Evolutionary conservation across 345 rosid genomes (phyloP).

Genomic region (Microthlaspi erraticum): DNA sequence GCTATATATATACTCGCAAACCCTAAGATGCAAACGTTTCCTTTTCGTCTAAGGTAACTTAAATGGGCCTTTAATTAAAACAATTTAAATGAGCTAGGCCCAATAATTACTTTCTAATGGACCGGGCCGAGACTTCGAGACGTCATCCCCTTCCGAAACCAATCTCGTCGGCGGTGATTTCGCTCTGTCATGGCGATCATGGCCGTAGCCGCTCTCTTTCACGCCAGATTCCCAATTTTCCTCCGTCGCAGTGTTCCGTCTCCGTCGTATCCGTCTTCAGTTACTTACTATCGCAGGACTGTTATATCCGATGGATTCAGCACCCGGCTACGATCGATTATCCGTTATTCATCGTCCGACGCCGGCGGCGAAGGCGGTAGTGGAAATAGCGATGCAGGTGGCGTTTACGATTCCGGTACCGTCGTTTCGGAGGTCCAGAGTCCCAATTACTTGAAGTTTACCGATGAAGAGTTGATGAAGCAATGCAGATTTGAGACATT

Average conservation of each 20-base stretch:
- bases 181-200: slow-evolving; percentile 40
- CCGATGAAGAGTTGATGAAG: slow-evolving; percentile 76
- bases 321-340: background rate
- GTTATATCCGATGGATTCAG: slow-evolving; percentile 3
- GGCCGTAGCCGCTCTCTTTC: slow-evolving; percentile 42
- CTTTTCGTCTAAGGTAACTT: background rate
- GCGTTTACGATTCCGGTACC: background rate
- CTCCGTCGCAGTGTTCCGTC: slow-evolving; percentile 22
- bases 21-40: too few species aligned
- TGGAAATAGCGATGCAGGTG: background rate
- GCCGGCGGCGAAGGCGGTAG: slow-evolving; percentile 11
- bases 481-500: slow-evolving; percentile 75
- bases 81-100: slow-evolving; percentile 19
- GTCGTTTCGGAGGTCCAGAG: background rate
- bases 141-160: slow-evolving; percentile 20
- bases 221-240: slow-evolving; percentile 39
- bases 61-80: slow-evolving; percentile 3
- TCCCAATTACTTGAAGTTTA: slow-evolving; percentile 54
- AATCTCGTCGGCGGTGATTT: slow-evolving; percentile 16
- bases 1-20: too few species aligned
- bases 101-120: background rate
- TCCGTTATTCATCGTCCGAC: slow-evolving; percentile 35
- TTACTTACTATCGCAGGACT: background rate
- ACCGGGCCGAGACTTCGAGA: slow-evolving; percentile 22
- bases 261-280: slow-evolving; percentile 23